phyloP scores from a whole-genome alignment of 371 early-diverging fungal genomes.

The Mortierella polycephala region DNA sequence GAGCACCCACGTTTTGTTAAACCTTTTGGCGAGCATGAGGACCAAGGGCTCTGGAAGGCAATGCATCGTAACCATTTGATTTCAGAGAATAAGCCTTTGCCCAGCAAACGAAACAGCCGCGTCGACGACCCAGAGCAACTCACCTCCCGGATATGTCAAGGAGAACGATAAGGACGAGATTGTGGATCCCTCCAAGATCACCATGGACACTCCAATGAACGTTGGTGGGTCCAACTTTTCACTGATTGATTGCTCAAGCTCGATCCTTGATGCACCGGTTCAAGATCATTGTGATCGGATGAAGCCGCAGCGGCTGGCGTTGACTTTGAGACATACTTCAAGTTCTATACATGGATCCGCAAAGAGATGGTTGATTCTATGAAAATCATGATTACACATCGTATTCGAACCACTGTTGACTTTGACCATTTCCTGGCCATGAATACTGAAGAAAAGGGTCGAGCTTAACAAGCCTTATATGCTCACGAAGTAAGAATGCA shows the following conservation, averaged over 20 bases:
- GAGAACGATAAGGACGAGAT: conserved; percentile 5
- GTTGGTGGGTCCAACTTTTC: conserved; percentile 79
- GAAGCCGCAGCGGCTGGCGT: conserved; percentile 85
- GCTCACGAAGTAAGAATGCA: conserved; percentile 56
- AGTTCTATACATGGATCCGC: conserved; percentile 78
- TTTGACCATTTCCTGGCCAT: conserved; percentile 84
- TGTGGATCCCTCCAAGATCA: conserved; percentile 41
- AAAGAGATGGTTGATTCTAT: conserved; percentile 66
- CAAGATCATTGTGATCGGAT: conserved; percentile 76
- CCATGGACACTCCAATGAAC: conserved; percentile 65
- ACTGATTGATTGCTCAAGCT: conserved; percentile 81
- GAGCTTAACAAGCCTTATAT: conserved; percentile 70
- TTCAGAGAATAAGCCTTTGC: no score
- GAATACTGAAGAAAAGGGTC: conserved; percentile 62
- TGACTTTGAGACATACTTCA: conserved; percentile 73
- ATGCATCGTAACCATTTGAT: no score
- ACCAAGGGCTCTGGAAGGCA: no score
- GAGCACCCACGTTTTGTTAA: no score
- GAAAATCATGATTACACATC: conserved; percentile 75
- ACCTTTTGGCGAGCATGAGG: no score
- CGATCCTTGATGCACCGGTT: conserved; percentile 77
- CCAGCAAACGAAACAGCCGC: no score
- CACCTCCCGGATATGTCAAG: not conserved
- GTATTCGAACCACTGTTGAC: conserved; percentile 82
- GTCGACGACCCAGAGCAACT: no score